Evolutionary conservation across 768 basidiomycete species (phyloP).

Genomic region (Calocybe gangraenosa): DNA sequence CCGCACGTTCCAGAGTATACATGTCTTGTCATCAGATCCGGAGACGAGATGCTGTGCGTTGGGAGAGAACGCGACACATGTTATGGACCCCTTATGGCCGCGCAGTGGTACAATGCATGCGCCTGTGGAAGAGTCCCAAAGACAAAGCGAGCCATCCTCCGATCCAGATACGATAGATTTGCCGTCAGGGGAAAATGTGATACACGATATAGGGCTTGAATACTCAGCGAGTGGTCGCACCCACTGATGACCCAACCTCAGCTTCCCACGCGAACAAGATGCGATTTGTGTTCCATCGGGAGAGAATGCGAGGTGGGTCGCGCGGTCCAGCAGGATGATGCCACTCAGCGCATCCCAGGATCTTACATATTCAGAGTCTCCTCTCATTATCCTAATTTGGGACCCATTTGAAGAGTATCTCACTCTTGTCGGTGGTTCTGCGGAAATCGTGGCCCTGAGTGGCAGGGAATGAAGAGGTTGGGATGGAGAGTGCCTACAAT

Average conservation of each 20-base stretch:
- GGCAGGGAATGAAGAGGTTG: neutral
- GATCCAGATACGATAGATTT: no score
- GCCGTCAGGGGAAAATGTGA: no score
- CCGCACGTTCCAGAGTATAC: constrained; percentile 16
- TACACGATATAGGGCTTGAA: neutral
- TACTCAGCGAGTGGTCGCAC: no score
- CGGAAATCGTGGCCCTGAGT: neutral
- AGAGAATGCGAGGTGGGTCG: no score
- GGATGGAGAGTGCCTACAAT: no score
- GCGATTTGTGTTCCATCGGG: no score
- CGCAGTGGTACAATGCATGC: neutral
- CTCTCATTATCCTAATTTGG: no score
- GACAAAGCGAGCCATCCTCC: no score
- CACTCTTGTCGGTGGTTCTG: neutral
- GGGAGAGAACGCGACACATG: constrained; percentile 11
- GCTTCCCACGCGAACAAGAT: no score
- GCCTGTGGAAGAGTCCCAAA: neutral
- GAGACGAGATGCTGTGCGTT: constrained; percentile 16
- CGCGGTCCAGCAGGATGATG: neutral
- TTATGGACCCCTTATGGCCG: neutral
- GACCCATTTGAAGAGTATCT: neutral
- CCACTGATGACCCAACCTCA: no score
- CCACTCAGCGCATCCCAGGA: no score
- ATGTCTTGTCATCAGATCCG: constrained; percentile 5
- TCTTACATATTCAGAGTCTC: no score